Conservation (phyloP, 2,329 filamentous ascomycete species). For the Myriosclerotinia duriaeana region DNA sequence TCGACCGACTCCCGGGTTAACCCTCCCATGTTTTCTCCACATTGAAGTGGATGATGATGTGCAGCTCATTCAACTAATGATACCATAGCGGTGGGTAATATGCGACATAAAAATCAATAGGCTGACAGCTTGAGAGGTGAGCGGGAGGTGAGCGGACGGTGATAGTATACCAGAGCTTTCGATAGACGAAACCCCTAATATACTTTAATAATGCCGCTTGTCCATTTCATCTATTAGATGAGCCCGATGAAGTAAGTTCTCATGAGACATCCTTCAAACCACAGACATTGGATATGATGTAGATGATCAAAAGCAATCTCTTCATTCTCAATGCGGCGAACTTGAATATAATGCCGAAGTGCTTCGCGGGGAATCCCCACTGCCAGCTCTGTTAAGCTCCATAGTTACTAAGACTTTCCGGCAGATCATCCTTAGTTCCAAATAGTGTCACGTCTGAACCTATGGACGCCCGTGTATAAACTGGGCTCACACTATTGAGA, state of each 20-base stretch:
- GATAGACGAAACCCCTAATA: background rate
- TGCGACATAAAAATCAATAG: background rate
- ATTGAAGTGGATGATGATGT: constrained; percentile 1
- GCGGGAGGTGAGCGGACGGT: constrained; percentile 1
- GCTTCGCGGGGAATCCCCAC: constrained; percentile 1
- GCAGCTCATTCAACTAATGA: background rate
- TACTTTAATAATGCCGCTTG: constrained; percentile 1
- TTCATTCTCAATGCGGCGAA: background rate
- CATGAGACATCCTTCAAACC: background rate
- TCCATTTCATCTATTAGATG: background rate
- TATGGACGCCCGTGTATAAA: background rate
- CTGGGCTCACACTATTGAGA: background rate
- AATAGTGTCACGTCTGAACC: background rate
- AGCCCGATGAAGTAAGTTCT: background rate
- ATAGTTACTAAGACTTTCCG: background rate
- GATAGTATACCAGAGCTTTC: constrained; percentile 4
- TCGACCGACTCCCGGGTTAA: background rate
- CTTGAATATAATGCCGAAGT: background rate
- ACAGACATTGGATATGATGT: background rate
- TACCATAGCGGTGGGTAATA: constrained; percentile 15
- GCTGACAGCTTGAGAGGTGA: background rate
- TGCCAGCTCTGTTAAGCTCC: constrained; percentile 5
- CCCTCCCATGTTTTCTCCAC: background rate
- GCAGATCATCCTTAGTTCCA: constrained; percentile 14
- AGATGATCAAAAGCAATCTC: background rate